Base-by-base conservation (phyloP, 768 basidiomycete genomes). In the Kwoniella shandongensis region DNA sequence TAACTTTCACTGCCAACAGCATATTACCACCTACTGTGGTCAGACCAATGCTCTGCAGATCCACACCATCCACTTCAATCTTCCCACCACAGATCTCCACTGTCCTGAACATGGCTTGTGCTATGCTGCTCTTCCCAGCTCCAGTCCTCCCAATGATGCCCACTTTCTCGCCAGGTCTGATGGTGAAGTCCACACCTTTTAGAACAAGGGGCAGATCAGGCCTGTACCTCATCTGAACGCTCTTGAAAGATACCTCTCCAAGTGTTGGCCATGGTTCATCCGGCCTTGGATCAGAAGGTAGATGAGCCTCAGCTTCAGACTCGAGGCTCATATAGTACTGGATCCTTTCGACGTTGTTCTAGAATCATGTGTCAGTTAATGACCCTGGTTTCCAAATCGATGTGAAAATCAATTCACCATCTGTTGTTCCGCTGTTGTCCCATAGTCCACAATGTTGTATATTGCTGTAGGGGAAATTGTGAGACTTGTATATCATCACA, bases 101-200 rank as follows among this genome's bases (percentile, higher is more conserved):
- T 39, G 83, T 82, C 11, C 79, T 75, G 65, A 79, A 79, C 83
- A 71, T 86, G 81, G 18, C 89, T 41, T 76, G 72, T 0, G 66
- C 60, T 25, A 56, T 72, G 61, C 68, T 67, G 38, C 62, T 67
- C 56, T 79, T 79, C 10, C 77, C 78, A 42, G 86, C 86, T 25
- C 81, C 92, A 3, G 93, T 97, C 38, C 82, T 65, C 0, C 81
- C 82, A 20, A 81, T 80, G 53, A 96, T 85, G n/a, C 94, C 94
- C 12, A 76, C 83, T 76, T 92, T 94, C 73, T 93, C 88, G 44
- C 82, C 84, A 0, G 88, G 80, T 66, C 84, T 80, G 65, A 92
- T 85, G 7, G 75, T 81, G 58, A 98, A 75, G 12, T 82, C 83
- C 51, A 97, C 81, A 26, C 86, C 81, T 63, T 83, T 87, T 17